A percentile compares a stretch with the other conserved stretches of the same genome.
Conservation (phyloP, 2,329 filamentous ascomycete genomes). For the Xylariaceae sp. region DNA sequence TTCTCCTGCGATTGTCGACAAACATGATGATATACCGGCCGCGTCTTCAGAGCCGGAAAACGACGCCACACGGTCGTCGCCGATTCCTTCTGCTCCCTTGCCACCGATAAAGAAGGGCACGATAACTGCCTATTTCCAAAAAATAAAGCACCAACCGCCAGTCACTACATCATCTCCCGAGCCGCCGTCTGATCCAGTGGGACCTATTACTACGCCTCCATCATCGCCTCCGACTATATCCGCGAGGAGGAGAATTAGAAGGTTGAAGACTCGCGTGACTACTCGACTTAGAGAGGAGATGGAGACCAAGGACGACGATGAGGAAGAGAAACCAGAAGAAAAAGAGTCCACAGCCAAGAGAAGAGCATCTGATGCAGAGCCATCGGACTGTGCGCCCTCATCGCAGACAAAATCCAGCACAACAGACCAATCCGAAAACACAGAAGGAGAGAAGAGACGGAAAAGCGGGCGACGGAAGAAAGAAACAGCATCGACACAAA, state of each 20-base stretch:
- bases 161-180: constrained; percentile 16
- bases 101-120: constrained; percentile 25
- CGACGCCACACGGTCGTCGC: not conserved
- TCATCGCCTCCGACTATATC: constrained; percentile 27
- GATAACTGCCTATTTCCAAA: constrained; percentile 32
- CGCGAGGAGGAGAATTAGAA: constrained; percentile 27
- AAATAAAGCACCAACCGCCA: constrained; percentile 20
- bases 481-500: constrained; percentile 35
- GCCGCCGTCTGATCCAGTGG: constrained; percentile 18
- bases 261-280: constrained; percentile 31
- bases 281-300: constrained; percentile 10
- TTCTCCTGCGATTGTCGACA: not conserved
- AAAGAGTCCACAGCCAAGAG: not conserved
- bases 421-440: constrained; percentile 11
- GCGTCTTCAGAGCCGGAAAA: not conserved
- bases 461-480: constrained; percentile 9
- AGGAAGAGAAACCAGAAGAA: not conserved
- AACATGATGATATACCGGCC: not conserved
- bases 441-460: constrained; percentile 12
- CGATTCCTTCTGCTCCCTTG: not conserved
- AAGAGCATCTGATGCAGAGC: not conserved
- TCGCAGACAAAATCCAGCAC: constrained; percentile 13
- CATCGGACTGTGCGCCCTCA: not conserved
- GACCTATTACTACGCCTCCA: constrained; percentile 29
- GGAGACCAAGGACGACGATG: constrained; percentile 12